A percentile compares a stretch with the other conserved stretches of the same genome.
phyloP scores from a whole-genome alignment of 306 rosid genomes.

The Dalbergia cochinchinensis region DNA sequence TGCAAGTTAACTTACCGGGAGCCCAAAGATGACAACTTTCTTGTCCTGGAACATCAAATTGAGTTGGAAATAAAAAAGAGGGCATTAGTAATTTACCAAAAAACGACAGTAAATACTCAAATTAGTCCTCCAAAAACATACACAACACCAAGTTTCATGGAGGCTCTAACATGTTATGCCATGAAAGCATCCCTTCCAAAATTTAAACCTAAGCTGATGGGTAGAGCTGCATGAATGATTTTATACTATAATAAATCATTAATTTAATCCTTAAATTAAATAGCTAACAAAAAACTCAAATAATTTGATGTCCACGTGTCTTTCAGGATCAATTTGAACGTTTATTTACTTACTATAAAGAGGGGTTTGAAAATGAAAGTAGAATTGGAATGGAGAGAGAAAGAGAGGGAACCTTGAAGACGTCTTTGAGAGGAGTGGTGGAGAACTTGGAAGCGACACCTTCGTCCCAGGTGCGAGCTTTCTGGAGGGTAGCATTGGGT shows the following conservation, averaged over 20 bases:
- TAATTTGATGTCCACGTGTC: too few species aligned
- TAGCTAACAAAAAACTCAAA: too few species aligned
- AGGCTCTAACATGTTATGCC: too few species aligned
- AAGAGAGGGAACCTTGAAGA: constrained; percentile 70
- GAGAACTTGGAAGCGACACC: constrained; percentile 88
- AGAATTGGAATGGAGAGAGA: not conserved
- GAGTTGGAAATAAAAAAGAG: not conserved
- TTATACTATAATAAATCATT: too few species aligned
- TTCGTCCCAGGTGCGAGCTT: constrained; percentile 94
- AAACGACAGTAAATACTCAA: not conserved
- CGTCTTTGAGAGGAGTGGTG: constrained; percentile 79
- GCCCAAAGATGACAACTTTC: constrained; percentile 92
- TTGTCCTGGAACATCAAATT: constrained; percentile 67
- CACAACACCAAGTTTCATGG: not conserved
- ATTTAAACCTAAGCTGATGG: too few species aligned
- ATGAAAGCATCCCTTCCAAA: too few species aligned
- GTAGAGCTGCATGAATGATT: too few species aligned
- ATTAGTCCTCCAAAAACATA: not conserved
- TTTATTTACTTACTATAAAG: too few species aligned
- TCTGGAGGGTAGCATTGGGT: constrained; percentile 82
- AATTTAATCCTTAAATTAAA: not conserved
- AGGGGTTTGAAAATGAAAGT: not conserved
- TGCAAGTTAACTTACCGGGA: constrained; percentile 73
- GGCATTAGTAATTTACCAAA: constrained; percentile 30
- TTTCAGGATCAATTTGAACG: too few species aligned